phyloP scores from a whole-genome alignment of 2,329 filamentous ascomycete genomes.

The Cladobotryum mycophilum region DNA sequence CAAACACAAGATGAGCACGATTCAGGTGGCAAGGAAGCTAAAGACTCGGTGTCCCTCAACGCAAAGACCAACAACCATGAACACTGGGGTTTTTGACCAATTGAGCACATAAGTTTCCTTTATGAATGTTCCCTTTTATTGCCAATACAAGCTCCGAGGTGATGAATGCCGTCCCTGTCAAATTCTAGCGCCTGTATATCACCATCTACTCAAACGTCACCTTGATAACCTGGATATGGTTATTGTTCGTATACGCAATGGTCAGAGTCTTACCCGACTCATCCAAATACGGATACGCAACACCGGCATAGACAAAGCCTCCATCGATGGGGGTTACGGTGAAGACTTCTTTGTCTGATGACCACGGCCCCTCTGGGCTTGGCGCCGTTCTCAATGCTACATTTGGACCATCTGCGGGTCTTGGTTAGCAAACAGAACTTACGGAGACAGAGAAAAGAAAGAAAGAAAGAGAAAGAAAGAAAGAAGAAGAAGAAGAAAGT shows the following conservation, averaged over 20 bases:
- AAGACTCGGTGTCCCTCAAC: no score
- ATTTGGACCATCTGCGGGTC: conserved; percentile 4
- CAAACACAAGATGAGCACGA: no score
- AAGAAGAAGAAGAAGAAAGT: not conserved
- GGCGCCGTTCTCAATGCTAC: conserved; percentile 16
- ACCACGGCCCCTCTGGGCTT: conserved; percentile 31
- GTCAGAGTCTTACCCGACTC: conserved; percentile 28
- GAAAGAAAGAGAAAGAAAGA: not conserved
- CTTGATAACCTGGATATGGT: conserved; percentile 31
- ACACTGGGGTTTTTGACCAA: no score
- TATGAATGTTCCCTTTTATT: no score
- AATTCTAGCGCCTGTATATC: no score
- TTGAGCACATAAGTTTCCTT: no score
- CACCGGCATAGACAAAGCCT: conserved; percentile 28
- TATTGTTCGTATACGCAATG: conserved; percentile 35
- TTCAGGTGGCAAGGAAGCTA: no score
- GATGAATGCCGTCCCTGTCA: no score
- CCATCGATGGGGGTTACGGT: conserved; percentile 26
- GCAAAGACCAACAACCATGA: no score
- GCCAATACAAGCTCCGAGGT: no score
- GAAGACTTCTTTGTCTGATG: conserved; percentile 28
- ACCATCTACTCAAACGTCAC: conserved; percentile 19
- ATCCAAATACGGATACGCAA: conserved; percentile 34
- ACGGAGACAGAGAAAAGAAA: not conserved
- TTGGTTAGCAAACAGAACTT: not conserved